These are phyloP conservation scores for California macrophylla DNA, from an alignment of 441 rosid genomes.

Conservation along the genomic window DNA sequence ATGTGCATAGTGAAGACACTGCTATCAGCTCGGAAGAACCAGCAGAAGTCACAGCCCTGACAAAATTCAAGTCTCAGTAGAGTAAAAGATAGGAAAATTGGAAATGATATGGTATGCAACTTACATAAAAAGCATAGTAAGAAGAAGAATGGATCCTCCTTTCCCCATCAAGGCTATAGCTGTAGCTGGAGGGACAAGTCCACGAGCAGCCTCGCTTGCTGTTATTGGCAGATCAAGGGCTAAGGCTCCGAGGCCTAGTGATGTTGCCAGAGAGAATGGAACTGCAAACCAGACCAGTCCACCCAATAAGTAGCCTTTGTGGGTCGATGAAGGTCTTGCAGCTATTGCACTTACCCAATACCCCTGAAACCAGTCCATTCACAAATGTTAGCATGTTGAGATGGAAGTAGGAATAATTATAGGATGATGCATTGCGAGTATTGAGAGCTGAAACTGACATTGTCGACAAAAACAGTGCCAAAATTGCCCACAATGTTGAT, in stretches of 20 bases:
- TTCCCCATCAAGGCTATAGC: conserved; percentile 96
- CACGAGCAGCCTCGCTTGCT: conserved; percentile 57
- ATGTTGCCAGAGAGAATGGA: conserved; percentile 85
- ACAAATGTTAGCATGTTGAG: neutral
- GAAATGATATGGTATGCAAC: conserved; percentile 11
- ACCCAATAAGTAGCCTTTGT: conserved; percentile 81
- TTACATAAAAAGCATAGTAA: conserved; percentile 93
- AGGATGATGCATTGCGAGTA: neutral
- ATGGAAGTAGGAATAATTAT: neutral
- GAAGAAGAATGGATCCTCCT: conserved; percentile 77
- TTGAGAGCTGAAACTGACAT: conserved; percentile 35
- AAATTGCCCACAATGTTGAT: conserved; percentile 83
- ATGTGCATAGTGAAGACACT: conserved; percentile 80
- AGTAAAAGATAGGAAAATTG: neutral
- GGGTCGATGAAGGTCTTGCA: conserved; percentile 87
- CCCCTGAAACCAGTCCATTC: conserved; percentile 36
- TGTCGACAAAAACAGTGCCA: conserved; percentile 85
- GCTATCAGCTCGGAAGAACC: conserved; percentile 92
- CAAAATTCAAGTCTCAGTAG: neutral
- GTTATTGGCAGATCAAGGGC: conserved; percentile 82
- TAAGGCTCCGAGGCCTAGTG: conserved; percentile 79
- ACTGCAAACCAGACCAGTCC: conserved; percentile 95
- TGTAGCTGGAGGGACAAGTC: conserved; percentile 89
- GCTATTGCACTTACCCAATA: conserved; percentile 98
- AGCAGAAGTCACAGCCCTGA: conserved; percentile 95